Base-by-base conservation (phyloP, 805 yeast species). In the Candida oleophila region DNA sequence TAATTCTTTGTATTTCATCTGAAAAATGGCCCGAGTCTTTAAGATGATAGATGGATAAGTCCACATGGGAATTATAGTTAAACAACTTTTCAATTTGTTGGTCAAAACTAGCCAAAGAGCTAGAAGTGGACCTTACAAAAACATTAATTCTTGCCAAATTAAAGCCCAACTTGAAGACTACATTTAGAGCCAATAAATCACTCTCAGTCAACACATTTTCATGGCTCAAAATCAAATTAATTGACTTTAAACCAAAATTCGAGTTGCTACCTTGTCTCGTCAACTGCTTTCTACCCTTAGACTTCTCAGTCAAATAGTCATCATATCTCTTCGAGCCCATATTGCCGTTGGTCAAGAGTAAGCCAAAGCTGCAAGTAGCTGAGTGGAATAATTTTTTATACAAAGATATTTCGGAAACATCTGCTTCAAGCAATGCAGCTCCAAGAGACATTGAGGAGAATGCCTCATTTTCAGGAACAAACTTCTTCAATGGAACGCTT, bases 131-230 rank as follows among this genome's bases (percentile, higher is more conserved):
- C 21, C 49, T 53, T 8, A 64, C 54, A 38, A 52, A 61, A 21
- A 65, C 46, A 38, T 60, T 63, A 2, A 66, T 49, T 11, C 40
- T 34, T 0, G 48, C 18, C 5, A 54, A 42, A 8, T 46, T 47
- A 22, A 50, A 50, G 3, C 54, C 46, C 39, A 68, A 50, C 40
- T 56, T 60, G 35, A 52, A 54, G 25, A 59, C 59, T 39, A 65
- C 45, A 43, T 65, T 62, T 11, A 70, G 49, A 1, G 68, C 56
- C 36, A 69, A 60, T 38, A 68, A 55, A 46, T 70, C 75, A 30
- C 66, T 63, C 2, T 62, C 48, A 48, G 69, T 65, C 43, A 69
- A 53, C 11, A 63, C 48, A 49, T 67, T 67, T 43, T 62, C 67
- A 48, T 65, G 66, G 41, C 54, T 60, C 40, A 69, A 51, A 12